A percentile compares a stretch with the other conserved stretches of the same genome.
These are phyloP conservation scores for Cyberlindnera bimundalis DNA, from an alignment of 805 yeast genomes.

Conservation along the genomic window DNA sequence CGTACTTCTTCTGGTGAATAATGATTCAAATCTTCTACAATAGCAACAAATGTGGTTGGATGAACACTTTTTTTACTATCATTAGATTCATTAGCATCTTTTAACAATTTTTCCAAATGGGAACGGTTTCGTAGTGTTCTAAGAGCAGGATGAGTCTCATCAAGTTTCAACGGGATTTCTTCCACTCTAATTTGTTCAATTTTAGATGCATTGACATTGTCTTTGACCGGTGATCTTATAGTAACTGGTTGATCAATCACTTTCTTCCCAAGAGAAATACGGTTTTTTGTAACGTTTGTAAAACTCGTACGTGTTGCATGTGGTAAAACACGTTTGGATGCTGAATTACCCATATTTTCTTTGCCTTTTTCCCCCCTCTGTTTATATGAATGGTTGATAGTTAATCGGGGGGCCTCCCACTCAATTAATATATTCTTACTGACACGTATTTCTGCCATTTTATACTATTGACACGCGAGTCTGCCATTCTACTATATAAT, in stretches of 20 bases:
- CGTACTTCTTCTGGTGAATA: constrained; percentile 14
- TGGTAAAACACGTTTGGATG: constrained; percentile 13
- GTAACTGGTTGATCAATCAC: not conserved
- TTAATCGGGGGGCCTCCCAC: not conserved
- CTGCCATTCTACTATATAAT: constrained; percentile 1
- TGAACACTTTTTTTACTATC: constrained; percentile 6
- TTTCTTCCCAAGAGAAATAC: constrained; percentile 20
- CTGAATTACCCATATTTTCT: constrained; percentile 12
- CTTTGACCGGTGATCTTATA: not conserved
- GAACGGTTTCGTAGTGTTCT: constrained; percentile 17
- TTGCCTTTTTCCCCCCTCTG: not conserved
- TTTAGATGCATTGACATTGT: constrained; percentile 14
- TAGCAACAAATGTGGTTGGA: constrained; percentile 20
- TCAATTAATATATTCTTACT: not conserved
- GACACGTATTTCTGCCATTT: no score
- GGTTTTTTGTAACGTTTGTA: constrained; percentile 3
- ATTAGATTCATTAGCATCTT: constrained; percentile 6
- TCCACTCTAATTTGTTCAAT: constrained; percentile 18
- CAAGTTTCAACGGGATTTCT: constrained; percentile 20
- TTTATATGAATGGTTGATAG: not conserved
- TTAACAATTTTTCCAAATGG: constrained; percentile 11
- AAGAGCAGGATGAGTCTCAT: constrained; percentile 22
- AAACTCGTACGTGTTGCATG: not conserved
- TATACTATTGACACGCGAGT: constrained; percentile 5
- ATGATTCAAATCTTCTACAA: constrained; percentile 20